Conservation (phyloP, 139 green algal species). For the Tetraselmis striata region DNA sequence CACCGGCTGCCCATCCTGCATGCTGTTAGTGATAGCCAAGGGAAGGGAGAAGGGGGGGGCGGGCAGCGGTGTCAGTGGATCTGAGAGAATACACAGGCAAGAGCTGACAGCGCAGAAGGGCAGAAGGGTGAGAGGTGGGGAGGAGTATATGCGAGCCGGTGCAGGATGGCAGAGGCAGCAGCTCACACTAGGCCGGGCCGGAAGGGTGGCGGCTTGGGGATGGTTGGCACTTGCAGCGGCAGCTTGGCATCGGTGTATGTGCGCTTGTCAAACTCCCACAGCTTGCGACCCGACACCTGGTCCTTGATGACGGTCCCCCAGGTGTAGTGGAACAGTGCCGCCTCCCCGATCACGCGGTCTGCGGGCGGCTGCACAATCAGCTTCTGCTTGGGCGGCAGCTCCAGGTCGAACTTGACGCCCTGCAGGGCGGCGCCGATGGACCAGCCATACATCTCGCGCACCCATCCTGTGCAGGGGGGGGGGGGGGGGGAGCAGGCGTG, state of each 20-base stretch:
- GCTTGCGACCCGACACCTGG: slow-evolving; percentile 24
- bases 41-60: too few species aligned
- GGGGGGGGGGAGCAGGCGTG: neutral
- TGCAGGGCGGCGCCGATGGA: slow-evolving; percentile 30
- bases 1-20: slow-evolving; percentile 57
- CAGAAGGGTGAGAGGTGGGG: too few species aligned
- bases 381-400: slow-evolving; percentile 32
- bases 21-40: too few species aligned
- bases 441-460: slow-evolving; percentile 90
- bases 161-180: too few species aligned
- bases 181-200: neutral
- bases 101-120: too few species aligned
- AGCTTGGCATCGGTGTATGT: slow-evolving; percentile 40
- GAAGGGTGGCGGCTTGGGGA: neutral
- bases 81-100: too few species aligned
- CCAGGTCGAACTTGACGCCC: slow-evolving; percentile 29
- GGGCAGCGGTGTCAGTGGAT: too few species aligned
- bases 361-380: slow-evolving; percentile 80
- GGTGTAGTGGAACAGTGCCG: slow-evolving; percentile 84
- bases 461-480: slow-evolving; percentile 44
- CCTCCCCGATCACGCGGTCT: slow-evolving; percentile 55
- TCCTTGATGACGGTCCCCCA: slow-evolving; percentile 60
- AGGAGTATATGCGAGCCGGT: too few species aligned
- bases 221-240: slow-evolving; percentile 36
- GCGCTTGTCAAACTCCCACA: slow-evolving; percentile 79